A percentile compares a stretch with the other conserved stretches of the same genome.
Evolutionary conservation across 345 rosid species (phyloP).

Genomic region (Erodium maritimum): DNA sequence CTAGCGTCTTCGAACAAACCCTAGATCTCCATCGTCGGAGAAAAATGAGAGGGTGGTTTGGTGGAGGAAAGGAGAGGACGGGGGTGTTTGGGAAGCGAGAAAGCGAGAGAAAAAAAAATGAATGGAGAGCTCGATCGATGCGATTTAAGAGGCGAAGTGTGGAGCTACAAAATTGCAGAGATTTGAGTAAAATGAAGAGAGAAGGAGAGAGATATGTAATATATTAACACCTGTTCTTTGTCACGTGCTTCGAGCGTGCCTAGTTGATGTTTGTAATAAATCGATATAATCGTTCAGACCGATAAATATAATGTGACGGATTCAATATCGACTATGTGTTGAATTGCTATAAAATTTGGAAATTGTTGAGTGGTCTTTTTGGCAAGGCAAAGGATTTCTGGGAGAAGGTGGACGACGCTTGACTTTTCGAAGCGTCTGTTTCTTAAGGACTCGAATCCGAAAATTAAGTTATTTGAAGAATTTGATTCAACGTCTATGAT

Average conservation of each 20-base stretch:
- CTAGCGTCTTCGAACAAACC: slow-evolving; percentile 1
- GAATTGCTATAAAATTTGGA: no score
- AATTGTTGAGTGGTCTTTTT: no score
- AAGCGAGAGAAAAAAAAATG: neutral
- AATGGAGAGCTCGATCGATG: neutral
- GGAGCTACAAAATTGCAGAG: neutral
- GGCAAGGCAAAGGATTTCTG: no score
- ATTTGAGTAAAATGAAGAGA: neutral
- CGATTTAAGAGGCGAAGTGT: neutral
- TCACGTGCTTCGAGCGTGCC: neutral
- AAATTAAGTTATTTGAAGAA: no score
- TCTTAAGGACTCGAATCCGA: no score
- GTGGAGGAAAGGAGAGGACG: neutral
- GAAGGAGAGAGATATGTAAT: neutral
- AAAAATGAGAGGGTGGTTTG: neutral
- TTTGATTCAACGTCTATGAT: no score
- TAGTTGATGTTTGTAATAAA: no score
- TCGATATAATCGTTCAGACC: no score
- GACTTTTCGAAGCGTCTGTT: no score
- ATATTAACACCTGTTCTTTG: neutral
- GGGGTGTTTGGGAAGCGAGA: neutral
- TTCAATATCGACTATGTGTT: no score
- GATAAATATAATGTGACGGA: no score
- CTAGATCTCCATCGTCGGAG: slow-evolving; percentile 9
- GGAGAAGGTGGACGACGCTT: no score